Evolutionary conservation across 768 basidiomycete species (phyloP).

Genomic region (Holtermannia corniformis): DNA sequence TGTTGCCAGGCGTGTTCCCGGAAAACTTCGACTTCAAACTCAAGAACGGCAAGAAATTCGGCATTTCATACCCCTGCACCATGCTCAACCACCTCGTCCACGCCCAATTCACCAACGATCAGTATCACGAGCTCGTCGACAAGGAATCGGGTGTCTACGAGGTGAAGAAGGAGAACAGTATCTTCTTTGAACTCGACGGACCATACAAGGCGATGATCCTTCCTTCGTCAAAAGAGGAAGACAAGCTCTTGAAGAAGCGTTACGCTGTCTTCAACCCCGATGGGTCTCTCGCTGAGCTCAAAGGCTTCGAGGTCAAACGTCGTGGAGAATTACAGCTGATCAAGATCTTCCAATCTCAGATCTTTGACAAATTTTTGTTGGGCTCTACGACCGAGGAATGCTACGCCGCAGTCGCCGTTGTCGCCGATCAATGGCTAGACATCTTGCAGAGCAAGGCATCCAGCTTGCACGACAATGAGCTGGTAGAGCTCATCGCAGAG

Average conservation of each 20-base stretch:
- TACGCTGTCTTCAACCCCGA: slow-evolving; percentile 99
- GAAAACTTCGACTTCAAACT: slow-evolving; percentile 97
- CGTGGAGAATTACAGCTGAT: slow-evolving; percentile 95
- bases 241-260: slow-evolving; percentile 94
- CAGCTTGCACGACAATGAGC: slow-evolving; percentile 77
- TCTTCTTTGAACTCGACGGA: slow-evolving; percentile 98
- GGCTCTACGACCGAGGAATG: slow-evolving; percentile 91
- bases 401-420: slow-evolving; percentile 82
- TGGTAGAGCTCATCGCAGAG: slow-evolving; percentile 96
- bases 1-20: slow-evolving; percentile 95
- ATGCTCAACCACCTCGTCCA: slow-evolving; percentile 99
- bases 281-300: slow-evolving; percentile 91
- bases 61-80: slow-evolving; percentile 93
- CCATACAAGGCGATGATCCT: slow-evolving; percentile 99
- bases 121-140: slow-evolving; percentile 83
- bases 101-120: slow-evolving; percentile 90
- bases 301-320: slow-evolving; percentile 98
- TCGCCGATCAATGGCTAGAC: slow-evolving; percentile 96
- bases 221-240: slow-evolving; percentile 97
- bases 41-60: slow-evolving; percentile 71
- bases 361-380: slow-evolving; percentile 94
- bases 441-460: slow-evolving; percentile 79
- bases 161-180: slow-evolving; percentile 90
- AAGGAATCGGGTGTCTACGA: slow-evolving; percentile 72
- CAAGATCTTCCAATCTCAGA: slow-evolving; percentile 98